Evolutionary conservation across 2,329 filamentous ascomycete species (phyloP).

Genomic region (Verticillium zaregamsianum): DNA sequence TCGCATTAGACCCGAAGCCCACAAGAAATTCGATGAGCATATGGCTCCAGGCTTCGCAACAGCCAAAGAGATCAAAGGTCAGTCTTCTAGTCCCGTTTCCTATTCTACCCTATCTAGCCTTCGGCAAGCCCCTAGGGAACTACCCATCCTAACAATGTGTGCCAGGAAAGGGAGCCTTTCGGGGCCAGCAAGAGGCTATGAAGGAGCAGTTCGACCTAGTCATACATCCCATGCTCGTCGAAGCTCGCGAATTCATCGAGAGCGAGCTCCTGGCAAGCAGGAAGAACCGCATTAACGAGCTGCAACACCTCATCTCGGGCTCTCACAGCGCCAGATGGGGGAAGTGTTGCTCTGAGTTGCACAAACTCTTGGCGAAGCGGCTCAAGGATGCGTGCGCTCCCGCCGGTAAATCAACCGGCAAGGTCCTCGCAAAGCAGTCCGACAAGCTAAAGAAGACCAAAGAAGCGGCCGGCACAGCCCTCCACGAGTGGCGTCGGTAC

Average conservation of each 20-base stretch:
- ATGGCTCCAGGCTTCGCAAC: constrained; percentile 4
- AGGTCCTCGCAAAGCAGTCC: background rate
- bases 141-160: background rate
- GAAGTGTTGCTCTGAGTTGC: background rate
- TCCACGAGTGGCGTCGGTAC: background rate
- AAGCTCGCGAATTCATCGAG: background rate
- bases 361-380: background rate
- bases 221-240: background rate
- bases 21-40: background rate
- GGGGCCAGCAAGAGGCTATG: background rate
- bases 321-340: background rate
- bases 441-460: background rate
- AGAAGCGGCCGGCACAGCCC: background rate
- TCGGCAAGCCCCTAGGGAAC: too few relatives aligned
- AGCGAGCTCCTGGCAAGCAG: background rate
- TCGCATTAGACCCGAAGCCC: background rate
- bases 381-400: background rate
- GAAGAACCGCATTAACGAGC: background rate
- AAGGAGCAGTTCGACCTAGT: background rate
- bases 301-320: background rate
- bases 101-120: background rate
- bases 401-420: background rate
- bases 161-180: background rate
- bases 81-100: background rate
- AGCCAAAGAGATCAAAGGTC: background rate